Evolutionary conservation across 2,329 filamentous ascomycete species (phyloP), one percentile per base, ranked within the genome.

Genomic region (Sporothrix pallida): DNA sequence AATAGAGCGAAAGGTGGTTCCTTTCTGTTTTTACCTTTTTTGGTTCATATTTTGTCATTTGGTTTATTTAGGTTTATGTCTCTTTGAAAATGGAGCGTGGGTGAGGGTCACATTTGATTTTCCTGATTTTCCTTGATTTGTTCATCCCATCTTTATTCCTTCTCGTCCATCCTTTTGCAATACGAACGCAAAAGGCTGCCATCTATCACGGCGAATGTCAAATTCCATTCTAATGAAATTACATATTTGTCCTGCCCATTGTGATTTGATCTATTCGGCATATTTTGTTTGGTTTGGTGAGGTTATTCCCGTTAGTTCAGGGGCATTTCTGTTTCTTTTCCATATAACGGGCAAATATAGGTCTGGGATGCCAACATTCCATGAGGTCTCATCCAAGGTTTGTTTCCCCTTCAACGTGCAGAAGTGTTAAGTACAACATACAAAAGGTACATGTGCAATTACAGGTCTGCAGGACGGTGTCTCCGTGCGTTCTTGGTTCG

Each of bases 301-400:
- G 23, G 2, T 60, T 63, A 56, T 46, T 17, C 26, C 42, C 70
- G 42, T 31, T 56, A 70, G 67, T 70, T 70, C 50, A 70, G 67
- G 67, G 50, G 48, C 23, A 56, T 12, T 26, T 20, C 31, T 31
- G 20, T 20, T 63, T 50, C 12, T 37, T n/a, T 26, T 56, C 17
- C 17, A 56, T 70, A 70, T n/a, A 70, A 70, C 50, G 15, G 50
- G 17, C 67, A 44, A 56, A 70, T 70, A 70, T 70, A 70, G 50
- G 65, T 31, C 67, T 46, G 31, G 67, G 67, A 70, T 70, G 48
- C 26, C 48, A 70, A 44, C 67, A 70, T 54, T 37, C 46, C 17
- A 70, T 56, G 48, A 70, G n/a, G 10, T 17, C 9, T 23, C 2
- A 56, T 70, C 26, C 31, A 56, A 54, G 23, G 23, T 54, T 31